Percentiles rank a stretch among this genome's conserved stretches.
Conservation (phyloP, 768 basidiomycete species). For the Tephrocybe sp. region DNA sequence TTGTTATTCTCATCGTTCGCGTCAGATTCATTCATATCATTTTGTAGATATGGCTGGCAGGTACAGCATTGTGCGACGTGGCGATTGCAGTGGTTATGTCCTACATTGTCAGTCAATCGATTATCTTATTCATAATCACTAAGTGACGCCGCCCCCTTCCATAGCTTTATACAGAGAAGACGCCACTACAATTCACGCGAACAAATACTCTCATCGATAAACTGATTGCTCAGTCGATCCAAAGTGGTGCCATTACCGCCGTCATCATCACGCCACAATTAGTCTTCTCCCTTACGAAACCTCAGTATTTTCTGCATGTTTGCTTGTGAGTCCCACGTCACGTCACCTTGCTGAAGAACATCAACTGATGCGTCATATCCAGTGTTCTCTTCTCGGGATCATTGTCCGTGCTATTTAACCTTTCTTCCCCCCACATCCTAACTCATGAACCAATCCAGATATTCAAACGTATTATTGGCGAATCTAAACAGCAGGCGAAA, state of each 20-base stretch:
- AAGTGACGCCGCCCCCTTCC: background rate
- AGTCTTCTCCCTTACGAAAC: background rate
- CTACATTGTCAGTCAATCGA: background rate
- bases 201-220: background rate
- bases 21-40: background rate
- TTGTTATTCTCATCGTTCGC: no score
- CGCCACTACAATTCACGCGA: background rate
- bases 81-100: background rate
- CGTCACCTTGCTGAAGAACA: background rate
- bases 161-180: background rate
- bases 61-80: background rate
- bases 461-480: background rate
- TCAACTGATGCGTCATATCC: background rate
- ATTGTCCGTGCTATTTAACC: no score
- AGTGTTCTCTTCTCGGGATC: background rate
- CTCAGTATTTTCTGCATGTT: background rate
- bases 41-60: background rate
- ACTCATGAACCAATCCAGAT: background rate
- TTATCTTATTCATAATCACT: no score
- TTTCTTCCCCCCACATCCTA: no score
- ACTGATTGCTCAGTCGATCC: background rate
- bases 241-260: background rate
- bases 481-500: background rate
- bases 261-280: background rate
- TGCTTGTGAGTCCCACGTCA: background rate